Evolutionary conservation across 2,329 filamentous ascomycete genomes (phyloP).

Genomic region (Ploettnerulaceae sp.): DNA sequence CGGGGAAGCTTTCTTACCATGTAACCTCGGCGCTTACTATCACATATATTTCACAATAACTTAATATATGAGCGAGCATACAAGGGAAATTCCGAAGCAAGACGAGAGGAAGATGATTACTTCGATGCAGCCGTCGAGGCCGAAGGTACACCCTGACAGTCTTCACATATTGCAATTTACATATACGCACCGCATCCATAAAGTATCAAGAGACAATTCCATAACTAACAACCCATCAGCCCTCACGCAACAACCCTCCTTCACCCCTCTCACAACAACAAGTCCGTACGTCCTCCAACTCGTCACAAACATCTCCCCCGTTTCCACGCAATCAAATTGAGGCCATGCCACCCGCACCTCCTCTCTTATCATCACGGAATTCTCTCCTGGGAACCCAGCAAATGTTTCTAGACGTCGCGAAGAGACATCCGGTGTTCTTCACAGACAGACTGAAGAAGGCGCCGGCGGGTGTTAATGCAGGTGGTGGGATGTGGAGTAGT

Average conservation of each 20-base stretch:
- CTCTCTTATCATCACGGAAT: slow-evolving; percentile 19
- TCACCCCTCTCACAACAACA: slow-evolving; percentile 22
- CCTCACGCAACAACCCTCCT: slow-evolving; percentile 6
- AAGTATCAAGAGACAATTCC: not conserved
- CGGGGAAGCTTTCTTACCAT: too few relatives aligned
- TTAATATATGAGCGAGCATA: slow-evolving; percentile 5
- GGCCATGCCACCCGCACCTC: slow-evolving; percentile 40
- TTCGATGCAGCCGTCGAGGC: slow-evolving; percentile 23
- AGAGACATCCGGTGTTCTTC: slow-evolving; percentile 72
- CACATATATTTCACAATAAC: slow-evolving; percentile 15
- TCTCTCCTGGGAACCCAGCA: not conserved
- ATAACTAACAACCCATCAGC: slow-evolving; percentile 1
- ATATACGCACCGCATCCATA: not conserved
- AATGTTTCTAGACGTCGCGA: slow-evolving; percentile 44
- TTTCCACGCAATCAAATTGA: slow-evolving; percentile 41
- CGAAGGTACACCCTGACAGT: slow-evolving; percentile 13
- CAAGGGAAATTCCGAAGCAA: not conserved
- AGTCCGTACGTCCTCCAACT: slow-evolving; percentile 6
- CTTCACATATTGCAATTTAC: not conserved
- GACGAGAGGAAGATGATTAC: slow-evolving; percentile 17
- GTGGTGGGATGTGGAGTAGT: slow-evolving; percentile 33
- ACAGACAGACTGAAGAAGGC: slow-evolving; percentile 56
- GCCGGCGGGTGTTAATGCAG: slow-evolving; percentile 37
- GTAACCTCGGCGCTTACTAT: slow-evolving; percentile 20
- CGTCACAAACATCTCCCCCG: slow-evolving; percentile 13